phyloP scores from a whole-genome alignment of 345 rosid genomes.

The thale cress (Arabidopsis thaliana) region TAIR10.1 NC_003070.9:29077501-29078000 shows the following conservation, averaged over 20 bases:
- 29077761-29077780: not conserved
- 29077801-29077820: not conserved
- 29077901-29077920: not conserved
- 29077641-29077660: slow-evolving; percentile 37
- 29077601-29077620: slow-evolving; percentile 1
- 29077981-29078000: not conserved
- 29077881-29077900: not conserved
- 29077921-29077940: not conserved
- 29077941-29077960: not conserved
- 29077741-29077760: not conserved
- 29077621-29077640: not conserved
- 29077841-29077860: not conserved
- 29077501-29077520: slow-evolving; percentile 23
- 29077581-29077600: slow-evolving; percentile 17
- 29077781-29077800: not conserved
- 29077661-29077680: slow-evolving; percentile 32
- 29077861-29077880: not conserved
- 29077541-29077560: slow-evolving; percentile 5
- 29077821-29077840: not conserved
- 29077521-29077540: slow-evolving; percentile 24
- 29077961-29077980: slow-evolving; percentile 12
- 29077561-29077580: slow-evolving; percentile 4
- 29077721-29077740: not conserved
- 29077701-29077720: not conserved
- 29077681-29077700: slow-evolving; percentile 26